Conservation (phyloP, 2,329 filamentous ascomycete species). For the Ophiognomonia clavigignenti-juglandacearum region DNA sequence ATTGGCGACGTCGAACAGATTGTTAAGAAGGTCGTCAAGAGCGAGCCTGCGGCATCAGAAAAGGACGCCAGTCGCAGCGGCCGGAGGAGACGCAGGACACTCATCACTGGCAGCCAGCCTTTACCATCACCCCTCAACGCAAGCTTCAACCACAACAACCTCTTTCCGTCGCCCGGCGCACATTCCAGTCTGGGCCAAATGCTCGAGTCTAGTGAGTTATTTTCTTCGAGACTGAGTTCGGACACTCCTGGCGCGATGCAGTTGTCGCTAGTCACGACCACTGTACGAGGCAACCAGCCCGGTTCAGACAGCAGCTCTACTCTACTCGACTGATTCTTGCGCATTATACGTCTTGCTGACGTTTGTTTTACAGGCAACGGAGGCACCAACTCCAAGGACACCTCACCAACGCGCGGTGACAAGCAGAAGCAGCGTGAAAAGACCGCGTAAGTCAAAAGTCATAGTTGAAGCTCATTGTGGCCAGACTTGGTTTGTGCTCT, state of each 20-base stretch:
- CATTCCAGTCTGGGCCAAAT: slow-evolving; percentile 80
- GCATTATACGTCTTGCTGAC: neutral
- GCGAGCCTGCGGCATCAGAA: slow-evolving; percentile 52
- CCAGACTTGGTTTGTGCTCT: too few species aligned
- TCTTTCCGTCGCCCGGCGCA: slow-evolving; percentile 58
- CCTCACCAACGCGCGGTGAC: slow-evolving; percentile 51
- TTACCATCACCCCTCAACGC: slow-evolving; percentile 91
- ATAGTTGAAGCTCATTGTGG: neutral
- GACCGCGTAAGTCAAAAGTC: slow-evolving; percentile 67
- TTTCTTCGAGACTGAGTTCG: neutral
- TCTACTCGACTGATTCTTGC: neutral
- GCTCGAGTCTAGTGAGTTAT: slow-evolving; percentile 66
- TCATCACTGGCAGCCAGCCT: slow-evolving; percentile 96
- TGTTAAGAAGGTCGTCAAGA: slow-evolving; percentile 92
- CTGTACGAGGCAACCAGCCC: too few species aligned
- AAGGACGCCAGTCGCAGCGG: slow-evolving; percentile 93
- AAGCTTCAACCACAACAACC: slow-evolving; percentile 75
- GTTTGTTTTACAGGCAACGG: slow-evolving; percentile 24
- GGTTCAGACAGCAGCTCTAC: too few species aligned
- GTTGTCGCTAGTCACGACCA: neutral
- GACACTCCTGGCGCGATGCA: too few species aligned
- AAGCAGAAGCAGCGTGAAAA: slow-evolving; percentile 83
- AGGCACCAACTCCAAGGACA: slow-evolving; percentile 35
- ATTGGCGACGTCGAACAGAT: slow-evolving; percentile 99
- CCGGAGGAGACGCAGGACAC: slow-evolving; percentile 78